A percentile compares a stretch with the other conserved stretches of the same genome.
These are phyloP conservation scores for Phytophthora melonis DNA, from an alignment of 352 stramenopile genomes.

Conservation along the genomic window DNA sequence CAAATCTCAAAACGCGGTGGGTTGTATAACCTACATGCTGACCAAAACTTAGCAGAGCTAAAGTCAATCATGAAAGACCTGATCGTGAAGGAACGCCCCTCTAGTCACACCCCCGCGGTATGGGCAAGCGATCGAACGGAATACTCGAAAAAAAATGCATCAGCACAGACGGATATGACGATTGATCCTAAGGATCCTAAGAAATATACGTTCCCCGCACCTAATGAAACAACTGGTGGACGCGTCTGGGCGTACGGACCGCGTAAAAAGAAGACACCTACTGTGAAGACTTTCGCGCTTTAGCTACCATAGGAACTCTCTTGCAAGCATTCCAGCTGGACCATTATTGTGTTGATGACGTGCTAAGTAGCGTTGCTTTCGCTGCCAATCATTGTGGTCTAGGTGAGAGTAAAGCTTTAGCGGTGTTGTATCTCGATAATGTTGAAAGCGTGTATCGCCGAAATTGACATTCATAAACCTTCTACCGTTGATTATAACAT, in stretches of 20 bases:
- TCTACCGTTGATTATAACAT: too few species aligned
- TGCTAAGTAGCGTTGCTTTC: neutral
- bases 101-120: neutral
- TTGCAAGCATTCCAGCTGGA: constrained; percentile 1
- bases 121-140: neutral
- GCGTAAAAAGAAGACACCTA: neutral
- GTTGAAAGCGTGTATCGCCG: too few species aligned
- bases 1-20: constrained; percentile 1
- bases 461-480: too few species aligned
- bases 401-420: too few species aligned
- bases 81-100: constrained; percentile 3
- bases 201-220: too few species aligned
- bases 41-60: constrained; percentile 14
- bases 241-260: neutral
- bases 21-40: constrained; percentile 10
- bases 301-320: constrained; percentile 1
- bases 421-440: too few species aligned
- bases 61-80: constrained; percentile 22
- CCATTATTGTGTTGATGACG: neutral
- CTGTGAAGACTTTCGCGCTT: neutral
- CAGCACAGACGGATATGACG: neutral
- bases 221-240: too few species aligned
- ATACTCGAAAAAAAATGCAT: too few species aligned
- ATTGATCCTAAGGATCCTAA: too few species aligned
- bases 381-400: neutral